Evolutionary conservation across 352 stramenopile genomes (phyloP), one percentile per base, ranked within the genome.

Genomic region (Phytophthora citrophthora): DNA sequence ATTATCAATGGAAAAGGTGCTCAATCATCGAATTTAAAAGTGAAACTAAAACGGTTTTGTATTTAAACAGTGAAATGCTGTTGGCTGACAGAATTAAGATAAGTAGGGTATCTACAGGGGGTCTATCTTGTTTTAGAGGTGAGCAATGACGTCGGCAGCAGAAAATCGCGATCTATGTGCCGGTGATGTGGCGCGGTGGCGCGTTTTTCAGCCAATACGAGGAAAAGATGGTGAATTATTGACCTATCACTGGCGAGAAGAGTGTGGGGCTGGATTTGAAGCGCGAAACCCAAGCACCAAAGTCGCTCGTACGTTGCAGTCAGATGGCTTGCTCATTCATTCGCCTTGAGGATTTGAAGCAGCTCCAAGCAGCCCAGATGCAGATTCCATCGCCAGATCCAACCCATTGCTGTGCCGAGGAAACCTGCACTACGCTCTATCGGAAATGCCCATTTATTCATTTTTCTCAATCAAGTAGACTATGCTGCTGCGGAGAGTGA

Each of bases 291-390:
- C 49, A 66, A 61, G 58, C 58, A 66, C 49, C 58, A 66, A 56
- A 49, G 54, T 49, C 39, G 41, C 51, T 45, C 16, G 39, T 45
- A 41, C 36, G 40, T 46, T 46, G 40, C 40, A 46, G 40, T 16
- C 20, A 62, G 32, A 47, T 63, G 54, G 54, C 48, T 66, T 66
- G 32, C 58, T 66, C 58, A 66, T 66, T 52, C 41, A 46, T 20
- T 47, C 13, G 40, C 58, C 41, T 20, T 10, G 3, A 32, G 9
- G 58, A 66, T 66, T 66, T 66, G 58, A 54, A 53, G 29, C 40
- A 9, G 36, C 36, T 29, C 24, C 39, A 32, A 58, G 50, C 48
- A 45, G 32, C 34, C 39, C 31, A 50, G 39, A 45, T 45, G 39
- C 39, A 13, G 29, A 34, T 34, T 34, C 29, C 29, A 34, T 34